Evolutionary conservation across 2,329 filamentous ascomycete species (phyloP).

Genomic region (Alternaria sp.): DNA sequence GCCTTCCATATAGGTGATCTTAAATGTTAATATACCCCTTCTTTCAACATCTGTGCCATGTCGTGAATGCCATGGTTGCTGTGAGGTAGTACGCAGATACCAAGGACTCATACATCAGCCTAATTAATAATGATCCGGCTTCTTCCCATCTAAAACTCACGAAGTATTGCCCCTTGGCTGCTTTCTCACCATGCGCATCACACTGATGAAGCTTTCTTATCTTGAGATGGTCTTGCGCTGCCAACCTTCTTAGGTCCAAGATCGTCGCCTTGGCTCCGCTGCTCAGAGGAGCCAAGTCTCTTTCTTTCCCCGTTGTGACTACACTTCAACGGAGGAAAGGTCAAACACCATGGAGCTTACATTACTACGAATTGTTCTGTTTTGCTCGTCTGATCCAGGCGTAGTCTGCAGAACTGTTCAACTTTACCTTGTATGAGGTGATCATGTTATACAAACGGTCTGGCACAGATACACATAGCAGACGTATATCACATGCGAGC

Average conservation of each 20-base stretch:
- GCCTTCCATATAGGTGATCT: not conserved
- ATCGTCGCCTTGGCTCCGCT: not conserved
- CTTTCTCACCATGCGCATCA: not conserved
- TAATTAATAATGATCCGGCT: not conserved
- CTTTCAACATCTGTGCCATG: not conserved
- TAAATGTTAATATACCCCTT: conserved; percentile 7
- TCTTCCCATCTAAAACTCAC: not conserved
- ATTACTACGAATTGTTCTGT: not conserved
- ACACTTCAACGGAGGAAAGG: not conserved
- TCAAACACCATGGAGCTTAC: not conserved
- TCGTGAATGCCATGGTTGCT: not conserved
- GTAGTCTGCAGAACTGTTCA: not conserved
- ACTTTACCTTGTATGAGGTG: not conserved
- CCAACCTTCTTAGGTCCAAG: not conserved
- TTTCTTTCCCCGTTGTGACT: not conserved
- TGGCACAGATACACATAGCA: not conserved
- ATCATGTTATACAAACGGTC: not conserved
- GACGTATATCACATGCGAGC: not conserved
- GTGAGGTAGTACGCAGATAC: not conserved
- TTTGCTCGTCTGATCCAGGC: not conserved
- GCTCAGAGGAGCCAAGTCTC: not conserved
- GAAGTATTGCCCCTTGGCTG: not conserved
- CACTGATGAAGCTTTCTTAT: not conserved
- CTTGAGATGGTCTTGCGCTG: not conserved
- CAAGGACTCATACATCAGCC: not conserved